Conservation (phyloP, 2,329 filamentous ascomycete genomes). For the Taxawa tesnikishii region DNA sequence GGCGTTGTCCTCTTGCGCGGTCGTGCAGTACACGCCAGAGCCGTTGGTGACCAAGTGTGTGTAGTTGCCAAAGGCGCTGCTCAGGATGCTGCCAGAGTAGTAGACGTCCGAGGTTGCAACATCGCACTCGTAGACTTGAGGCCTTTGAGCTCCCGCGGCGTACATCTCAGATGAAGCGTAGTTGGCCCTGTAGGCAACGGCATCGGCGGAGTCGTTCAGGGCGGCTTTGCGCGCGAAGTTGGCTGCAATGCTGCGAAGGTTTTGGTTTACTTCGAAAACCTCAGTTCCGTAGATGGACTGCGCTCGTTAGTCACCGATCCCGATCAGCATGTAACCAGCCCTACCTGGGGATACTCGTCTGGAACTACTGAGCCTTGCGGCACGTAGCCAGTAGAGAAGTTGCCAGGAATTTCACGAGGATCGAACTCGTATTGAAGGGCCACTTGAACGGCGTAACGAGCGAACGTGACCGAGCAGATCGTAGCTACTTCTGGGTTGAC, state of each 20-base stretch:
- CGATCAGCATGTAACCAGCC: too few relatives aligned
- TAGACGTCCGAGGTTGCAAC: slow-evolving; percentile 61
- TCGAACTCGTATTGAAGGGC: slow-evolving; percentile 68
- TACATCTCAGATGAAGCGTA: slow-evolving; percentile 22
- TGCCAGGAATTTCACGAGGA: slow-evolving; percentile 51
- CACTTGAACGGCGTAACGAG: slow-evolving; percentile 59
- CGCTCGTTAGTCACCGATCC: too few relatives aligned
- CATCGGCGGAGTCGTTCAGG: slow-evolving; percentile 24
- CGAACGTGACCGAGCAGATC: slow-evolving; percentile 53
- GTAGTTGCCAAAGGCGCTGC: slow-evolving; percentile 53
- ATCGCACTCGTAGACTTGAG: slow-evolving; percentile 52
- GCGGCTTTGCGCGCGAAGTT: slow-evolving; percentile 20
- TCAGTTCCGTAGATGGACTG: slow-evolving; percentile 27
- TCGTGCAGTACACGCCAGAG: slow-evolving; percentile 55
- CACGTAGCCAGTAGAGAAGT: slow-evolving; percentile 57
- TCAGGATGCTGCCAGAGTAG: slow-evolving; percentile 49
- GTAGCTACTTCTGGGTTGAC: slow-evolving; percentile 57
- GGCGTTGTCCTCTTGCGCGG: slow-evolving; percentile 62
- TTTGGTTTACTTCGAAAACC: slow-evolving; percentile 28
- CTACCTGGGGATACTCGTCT: slow-evolving; percentile 27
- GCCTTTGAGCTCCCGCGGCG: slow-evolving; percentile 31
- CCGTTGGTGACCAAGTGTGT: slow-evolving; percentile 55
- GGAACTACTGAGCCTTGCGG: slow-evolving; percentile 47
- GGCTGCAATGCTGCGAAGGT: slow-evolving; percentile 22
- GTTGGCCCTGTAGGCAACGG: slow-evolving; percentile 23